phyloP scores from a whole-genome alignment of 2,329 filamentous ascomycete genomes.

The Trichoderma sp. region DNA sequence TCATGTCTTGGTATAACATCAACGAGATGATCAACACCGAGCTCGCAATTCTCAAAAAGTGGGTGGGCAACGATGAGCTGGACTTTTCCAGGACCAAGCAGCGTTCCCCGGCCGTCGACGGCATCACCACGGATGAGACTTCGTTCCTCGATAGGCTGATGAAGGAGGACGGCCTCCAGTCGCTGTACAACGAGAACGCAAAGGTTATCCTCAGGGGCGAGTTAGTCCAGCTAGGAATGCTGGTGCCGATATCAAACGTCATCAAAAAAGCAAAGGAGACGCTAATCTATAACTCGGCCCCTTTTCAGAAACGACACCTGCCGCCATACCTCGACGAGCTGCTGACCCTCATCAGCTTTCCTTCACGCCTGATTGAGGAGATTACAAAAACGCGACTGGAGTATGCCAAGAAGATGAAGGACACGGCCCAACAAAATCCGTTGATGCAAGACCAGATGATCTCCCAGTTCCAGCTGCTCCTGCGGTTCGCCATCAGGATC shows the following conservation, averaged over 20 bases:
- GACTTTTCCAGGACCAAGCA: conserved; percentile 80
- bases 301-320: conserved; percentile 85
- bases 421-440: conserved; percentile 85
- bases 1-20: conserved; percentile 96
- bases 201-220: conserved; percentile 65
- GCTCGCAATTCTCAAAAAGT: conserved; percentile 84
- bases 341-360: conserved; percentile 94
- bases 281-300: conserved; percentile 79
- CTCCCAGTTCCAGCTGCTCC: conserved; percentile 87
- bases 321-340: conserved; percentile 97
- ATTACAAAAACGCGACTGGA: conserved; percentile 90
- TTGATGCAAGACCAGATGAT: conserved; percentile 99
- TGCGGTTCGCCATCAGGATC: conserved; percentile 88
- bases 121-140: conserved; percentile 78
- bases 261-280: conserved; percentile 94
- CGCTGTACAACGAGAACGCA: conserved; percentile 73
- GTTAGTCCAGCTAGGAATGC: conserved; percentile 73
- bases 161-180: conserved; percentile 94
- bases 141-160: conserved; percentile 93
- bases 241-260: conserved; percentile 78
- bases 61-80: conserved; percentile 95
- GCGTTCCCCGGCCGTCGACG: conserved; percentile 63
- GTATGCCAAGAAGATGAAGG: conserved; percentile 94
- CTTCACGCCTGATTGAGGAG: conserved; percentile 91
- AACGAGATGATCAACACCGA: conserved; percentile 96